A percentile compares a stretch with the other conserved stretches of the same genome.
These are phyloP conservation scores for Geranium brycei DNA, from an alignment of 345 rosid species.

Conservation along the genomic window DNA sequence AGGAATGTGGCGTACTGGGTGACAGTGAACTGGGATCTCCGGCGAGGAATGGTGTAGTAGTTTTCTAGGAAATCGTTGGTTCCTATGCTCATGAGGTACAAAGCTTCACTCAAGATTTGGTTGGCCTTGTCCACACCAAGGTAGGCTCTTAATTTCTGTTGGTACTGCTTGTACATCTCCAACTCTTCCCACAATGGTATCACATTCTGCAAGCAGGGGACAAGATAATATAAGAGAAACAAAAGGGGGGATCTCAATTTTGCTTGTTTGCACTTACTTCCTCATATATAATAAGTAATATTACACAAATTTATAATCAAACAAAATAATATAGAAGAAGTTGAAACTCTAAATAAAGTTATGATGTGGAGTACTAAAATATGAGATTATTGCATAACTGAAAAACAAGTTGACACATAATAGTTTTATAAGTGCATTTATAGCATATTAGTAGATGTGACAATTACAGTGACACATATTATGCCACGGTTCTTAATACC, in stretches of 20 bases:
- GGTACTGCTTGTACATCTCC: constrained; percentile 43
- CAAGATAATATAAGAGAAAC: too few species aligned
- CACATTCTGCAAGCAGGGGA: constrained; percentile 25
- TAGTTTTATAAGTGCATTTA: too few species aligned
- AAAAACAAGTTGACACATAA: too few species aligned
- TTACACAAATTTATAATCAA: background rate
- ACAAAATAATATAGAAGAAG: background rate
- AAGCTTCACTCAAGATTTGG: constrained; percentile 20
- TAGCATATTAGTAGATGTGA: too few species aligned
- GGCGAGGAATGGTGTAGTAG: constrained; percentile 34
- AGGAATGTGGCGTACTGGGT: constrained; percentile 36
- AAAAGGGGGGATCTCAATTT: too few species aligned
- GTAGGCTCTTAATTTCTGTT: constrained; percentile 22
- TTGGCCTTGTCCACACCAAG: constrained; percentile 30
- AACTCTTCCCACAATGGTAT: constrained; percentile 47
- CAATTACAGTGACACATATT: too few species aligned
- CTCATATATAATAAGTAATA: too few species aligned
- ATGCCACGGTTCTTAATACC: too few species aligned
- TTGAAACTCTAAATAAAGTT: background rate
- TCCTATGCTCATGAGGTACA: constrained; percentile 43
- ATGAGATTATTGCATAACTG: too few species aligned
- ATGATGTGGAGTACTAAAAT: too few species aligned
- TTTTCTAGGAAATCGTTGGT: constrained; percentile 57
- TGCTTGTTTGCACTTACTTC: too few species aligned
- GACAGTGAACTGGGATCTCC: constrained; percentile 33